phyloP scores from a whole-genome alignment of 2,329 filamentous ascomycete species.

The Trichophyton mentagrophytes region DNA sequence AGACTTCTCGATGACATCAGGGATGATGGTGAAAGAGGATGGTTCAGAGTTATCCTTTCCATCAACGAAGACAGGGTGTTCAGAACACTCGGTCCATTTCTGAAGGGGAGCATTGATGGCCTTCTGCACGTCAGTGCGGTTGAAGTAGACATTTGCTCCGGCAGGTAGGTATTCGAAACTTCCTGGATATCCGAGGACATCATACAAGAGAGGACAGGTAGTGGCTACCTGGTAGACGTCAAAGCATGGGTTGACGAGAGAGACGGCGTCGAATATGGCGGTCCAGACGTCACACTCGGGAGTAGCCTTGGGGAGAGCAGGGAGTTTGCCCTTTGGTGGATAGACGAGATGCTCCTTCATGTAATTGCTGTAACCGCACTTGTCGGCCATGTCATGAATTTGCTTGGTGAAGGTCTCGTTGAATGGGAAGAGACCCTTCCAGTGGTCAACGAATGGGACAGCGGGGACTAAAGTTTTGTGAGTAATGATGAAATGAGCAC shows the following conservation, averaged over 20 bases:
- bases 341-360: slow-evolving; percentile 47
- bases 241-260: slow-evolving; percentile 61
- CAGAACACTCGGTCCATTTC: slow-evolving; percentile 46
- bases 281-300: slow-evolving; percentile 46
- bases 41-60: slow-evolving; percentile 35
- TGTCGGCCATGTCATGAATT: slow-evolving; percentile 29
- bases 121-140: slow-evolving; percentile 55
- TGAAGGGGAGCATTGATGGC: slow-evolving; percentile 52
- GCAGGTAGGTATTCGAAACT: slow-evolving; percentile 49
- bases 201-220: slow-evolving; percentile 58
- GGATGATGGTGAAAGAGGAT: slow-evolving; percentile 47
- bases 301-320: slow-evolving; percentile 35
- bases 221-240: slow-evolving; percentile 61
- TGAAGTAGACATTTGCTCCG: slow-evolving; percentile 54
- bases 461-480: slow-evolving; percentile 22
- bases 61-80: slow-evolving; percentile 34
- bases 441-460: slow-evolving; percentile 31
- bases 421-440: slow-evolving; percentile 33
- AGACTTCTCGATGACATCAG: slow-evolving; percentile 59
- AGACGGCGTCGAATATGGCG: slow-evolving; percentile 42
- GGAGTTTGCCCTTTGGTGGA: slow-evolving; percentile 52
- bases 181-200: slow-evolving; percentile 58
- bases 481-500: background rate
- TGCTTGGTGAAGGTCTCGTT: slow-evolving; percentile 32
- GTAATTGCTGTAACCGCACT: slow-evolving; percentile 36